Conservation (phyloP, 176 grass and related monocot species). For the Zea luxurians region DNA sequence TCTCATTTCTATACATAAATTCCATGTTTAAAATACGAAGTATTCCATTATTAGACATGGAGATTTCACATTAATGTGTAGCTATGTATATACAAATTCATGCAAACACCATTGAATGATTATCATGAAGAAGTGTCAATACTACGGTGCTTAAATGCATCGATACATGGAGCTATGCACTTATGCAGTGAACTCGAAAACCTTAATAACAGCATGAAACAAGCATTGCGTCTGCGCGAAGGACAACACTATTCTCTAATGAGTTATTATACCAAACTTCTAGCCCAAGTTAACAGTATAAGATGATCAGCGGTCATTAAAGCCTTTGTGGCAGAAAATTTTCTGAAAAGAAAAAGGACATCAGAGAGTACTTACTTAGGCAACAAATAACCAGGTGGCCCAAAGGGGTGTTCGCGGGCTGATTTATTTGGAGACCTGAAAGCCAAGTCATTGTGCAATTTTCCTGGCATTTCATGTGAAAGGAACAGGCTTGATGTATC, state of each 20-base stretch:
- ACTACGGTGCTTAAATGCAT: too few relatives aligned
- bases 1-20: too few relatives aligned
- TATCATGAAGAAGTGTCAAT: neutral
- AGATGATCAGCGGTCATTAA: neutral
- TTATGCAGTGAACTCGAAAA: neutral
- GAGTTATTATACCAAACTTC: neutral
- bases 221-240: neutral
- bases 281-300: conserved; percentile 25
- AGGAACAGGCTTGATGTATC: conserved; percentile 64
- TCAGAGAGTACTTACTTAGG: conserved; percentile 60
- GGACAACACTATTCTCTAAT: neutral
- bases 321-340: conserved; percentile 9
- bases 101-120: neutral
- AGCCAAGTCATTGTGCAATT: conserved; percentile 33
- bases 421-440: conserved; percentile 52
- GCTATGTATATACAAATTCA: neutral
- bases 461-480: conserved; percentile 57
- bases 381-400: conserved; percentile 54
- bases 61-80: neutral
- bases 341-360: conserved; percentile 16
- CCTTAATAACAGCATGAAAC: conserved; percentile 6
- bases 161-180: conserved; percentile 19
- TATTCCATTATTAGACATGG: neutral
- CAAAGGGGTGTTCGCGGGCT: conserved; percentile 44
- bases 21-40: too few relatives aligned